Evolutionary conservation across 2,329 filamentous ascomycete species (phyloP), one percentile per base, ranked within the genome.

Genomic region (Dactylellina drechsleri): DNA sequence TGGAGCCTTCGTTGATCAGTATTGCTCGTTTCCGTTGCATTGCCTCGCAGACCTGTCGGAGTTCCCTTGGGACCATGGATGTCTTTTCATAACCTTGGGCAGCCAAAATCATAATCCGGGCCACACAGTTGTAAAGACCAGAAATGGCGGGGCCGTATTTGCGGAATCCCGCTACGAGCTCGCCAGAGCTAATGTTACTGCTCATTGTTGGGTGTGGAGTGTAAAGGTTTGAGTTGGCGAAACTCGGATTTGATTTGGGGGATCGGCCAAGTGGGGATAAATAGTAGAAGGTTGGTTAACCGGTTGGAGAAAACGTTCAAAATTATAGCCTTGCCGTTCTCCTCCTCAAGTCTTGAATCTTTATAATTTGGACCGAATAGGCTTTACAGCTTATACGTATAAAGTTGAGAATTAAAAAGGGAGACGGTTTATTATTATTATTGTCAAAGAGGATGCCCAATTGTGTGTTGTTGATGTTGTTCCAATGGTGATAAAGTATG

Each of bases 61-160:
- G 41, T 66, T 73, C 68, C 15, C 61, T 50, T 41, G 68, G 68
- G 36, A 73, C 68, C 60, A 73, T 66, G 20, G 60, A 28, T 5
- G 68, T 66, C 50, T 73, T 73, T n/a, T 73, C 68, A n/a, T 73
- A 66, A 26, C 68, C 68, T 43, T 73, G 68, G 15, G 68, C 60
- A 2, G 68, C 41, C 15, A 61, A 56, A 16, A 66, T 66, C 61
- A 66, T 66, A 26, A 73, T 65, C 1, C 68, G 60, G 36, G 68
- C 68, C 13, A 73, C 68, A 41, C 61, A 73, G 31, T 73, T 73
- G 58, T 73, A 73, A 18, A 73, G 61, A 12, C 68, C 68, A 36
- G 61, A 73, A 47, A 73, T 66, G 16, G 68, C 60, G 26, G 68
- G 68, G 16, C 68, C 68, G 50, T 73, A 73, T 61, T 73, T 73